Evolutionary conservation across 192 early-diverging fungal species (phyloP).

Genomic region (Ramicandelaber brevisporus): DNA sequence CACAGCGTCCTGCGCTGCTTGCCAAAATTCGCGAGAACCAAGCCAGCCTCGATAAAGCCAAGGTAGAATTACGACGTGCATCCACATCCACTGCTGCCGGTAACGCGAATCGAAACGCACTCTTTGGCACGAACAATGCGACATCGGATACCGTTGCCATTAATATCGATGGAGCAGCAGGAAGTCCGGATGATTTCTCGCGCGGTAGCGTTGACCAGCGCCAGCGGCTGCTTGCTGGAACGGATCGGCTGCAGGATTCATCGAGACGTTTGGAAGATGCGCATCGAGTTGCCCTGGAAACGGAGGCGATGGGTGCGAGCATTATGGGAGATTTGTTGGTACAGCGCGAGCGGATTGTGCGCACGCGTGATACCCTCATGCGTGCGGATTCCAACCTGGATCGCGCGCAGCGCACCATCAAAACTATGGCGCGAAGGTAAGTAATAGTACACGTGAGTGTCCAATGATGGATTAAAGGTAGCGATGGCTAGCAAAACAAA

Average conservation of each 20-base stretch:
- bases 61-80: constrained; percentile 33
- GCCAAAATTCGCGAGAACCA: constrained; percentile 33
- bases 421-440: constrained; percentile 38
- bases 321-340: constrained; percentile 44
- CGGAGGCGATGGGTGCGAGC: constrained; percentile 47
- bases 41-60: constrained; percentile 44
- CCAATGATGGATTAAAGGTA: too few relatives aligned
- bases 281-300: constrained; percentile 60
- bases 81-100: neutral
- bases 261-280: constrained; percentile 50
- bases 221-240: constrained; percentile 39
- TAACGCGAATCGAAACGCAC: constrained; percentile 17
- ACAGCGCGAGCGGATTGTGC: constrained; percentile 59
- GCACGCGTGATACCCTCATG: constrained; percentile 45
- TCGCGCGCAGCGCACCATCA: constrained; percentile 22
- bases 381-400: constrained; percentile 38
- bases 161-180: too few relatives aligned
- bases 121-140: constrained; percentile 21
- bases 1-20: constrained; percentile 29
- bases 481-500: too few relatives aligned
- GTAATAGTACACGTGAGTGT: too few relatives aligned
- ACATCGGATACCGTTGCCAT: too few relatives aligned
- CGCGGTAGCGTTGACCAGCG: constrained; percentile 37
- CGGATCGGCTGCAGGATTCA: constrained; percentile 50
- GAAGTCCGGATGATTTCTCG: constrained; percentile 18